Conservation (phyloP, 2,329 filamentous ascomycete genomes). For the Apiospora malaysiana region DNA sequence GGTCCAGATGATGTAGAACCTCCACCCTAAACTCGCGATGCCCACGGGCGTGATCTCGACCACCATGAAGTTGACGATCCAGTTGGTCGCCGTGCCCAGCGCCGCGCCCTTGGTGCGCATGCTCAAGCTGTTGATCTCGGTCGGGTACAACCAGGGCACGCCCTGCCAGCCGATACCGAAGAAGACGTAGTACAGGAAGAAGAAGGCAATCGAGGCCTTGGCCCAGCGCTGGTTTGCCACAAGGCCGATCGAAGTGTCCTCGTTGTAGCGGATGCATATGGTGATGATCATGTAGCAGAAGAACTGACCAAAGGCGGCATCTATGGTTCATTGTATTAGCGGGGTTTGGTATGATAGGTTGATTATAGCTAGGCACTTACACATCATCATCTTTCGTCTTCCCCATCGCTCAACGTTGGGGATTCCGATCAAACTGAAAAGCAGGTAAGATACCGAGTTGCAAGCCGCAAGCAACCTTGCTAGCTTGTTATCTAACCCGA, state of each 20-base stretch:
- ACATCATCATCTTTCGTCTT: constrained; percentile 63
- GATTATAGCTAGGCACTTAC: constrained; percentile 30
- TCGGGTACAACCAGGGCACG: constrained; percentile 51
- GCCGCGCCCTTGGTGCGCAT: constrained; percentile 43
- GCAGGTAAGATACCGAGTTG: constrained; percentile 42
- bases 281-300: constrained; percentile 50
- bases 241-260: constrained; percentile 19
- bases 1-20: constrained; percentile 57
- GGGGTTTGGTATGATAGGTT: no score
- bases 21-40: constrained; percentile 51
- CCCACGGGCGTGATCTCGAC: constrained; percentile 42
- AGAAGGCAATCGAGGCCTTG: constrained; percentile 51
- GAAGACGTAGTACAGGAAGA: constrained; percentile 61
- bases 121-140: constrained; percentile 52
- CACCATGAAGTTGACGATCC: constrained; percentile 43
- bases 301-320: constrained; percentile 55
- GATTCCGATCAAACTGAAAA: constrained; percentile 36
- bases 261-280: constrained; percentile 30
- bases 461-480: constrained; percentile 58
- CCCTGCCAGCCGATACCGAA: constrained; percentile 57
- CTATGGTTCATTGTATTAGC: constrained; percentile 22
- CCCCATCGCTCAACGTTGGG: constrained; percentile 48
- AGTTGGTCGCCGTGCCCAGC: constrained; percentile 42
- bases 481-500: constrained; percentile 54
- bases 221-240: constrained; percentile 25